Percentiles rank a stretch among this genome's conserved stretches.
Conservation (phyloP, 495 filamentous ascomycete species). For the Echria macrotheca region DNA sequence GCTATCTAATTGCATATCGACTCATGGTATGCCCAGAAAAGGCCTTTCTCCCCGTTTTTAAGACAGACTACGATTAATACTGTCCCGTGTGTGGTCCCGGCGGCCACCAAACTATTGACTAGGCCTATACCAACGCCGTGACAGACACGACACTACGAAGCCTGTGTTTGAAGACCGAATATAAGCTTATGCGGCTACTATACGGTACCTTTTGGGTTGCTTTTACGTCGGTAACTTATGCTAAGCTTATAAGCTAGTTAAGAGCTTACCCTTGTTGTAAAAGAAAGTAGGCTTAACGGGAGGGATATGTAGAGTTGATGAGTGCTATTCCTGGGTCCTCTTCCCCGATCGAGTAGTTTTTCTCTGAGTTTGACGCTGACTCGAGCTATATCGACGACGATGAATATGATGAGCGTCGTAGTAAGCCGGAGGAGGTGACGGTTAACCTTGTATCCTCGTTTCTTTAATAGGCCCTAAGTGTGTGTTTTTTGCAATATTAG, state of each 20-base stretch:
- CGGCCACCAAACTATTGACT: constrained; percentile 4
- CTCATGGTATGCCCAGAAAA: constrained; percentile 4
- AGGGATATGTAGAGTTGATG: constrained; percentile 2
- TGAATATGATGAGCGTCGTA: constrained; percentile 4
- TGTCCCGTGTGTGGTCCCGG: constrained; percentile 6
- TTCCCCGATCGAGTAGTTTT: constrained; percentile 2
- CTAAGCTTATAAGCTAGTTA: background rate
- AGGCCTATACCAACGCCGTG: background rate
- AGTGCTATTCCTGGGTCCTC: constrained; percentile 9
- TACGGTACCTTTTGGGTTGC: constrained; percentile 9
- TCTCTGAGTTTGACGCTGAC: constrained; percentile 4
- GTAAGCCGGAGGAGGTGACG: constrained; percentile 8
- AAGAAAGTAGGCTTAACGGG: constrained; percentile 3
- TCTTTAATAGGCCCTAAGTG: constrained; percentile 2
- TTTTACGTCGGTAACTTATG: background rate
- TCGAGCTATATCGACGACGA: constrained; percentile 6
- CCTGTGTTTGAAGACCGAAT: constrained; percentile 10
- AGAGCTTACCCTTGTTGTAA: constrained; percentile 4
- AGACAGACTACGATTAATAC: constrained; percentile 1
- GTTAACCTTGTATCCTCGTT: constrained; percentile 6
- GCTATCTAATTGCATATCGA: constrained; percentile 10
- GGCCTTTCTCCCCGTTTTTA: constrained; percentile 5
- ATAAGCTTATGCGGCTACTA: constrained; percentile 7
- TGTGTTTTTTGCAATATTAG: constrained; percentile 6
- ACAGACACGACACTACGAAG: constrained; percentile 1